Evolutionary conservation across 805 yeast genomes (phyloP), one percentile per base, ranked within the genome.

Genomic region (Candida manassasensis): DNA sequence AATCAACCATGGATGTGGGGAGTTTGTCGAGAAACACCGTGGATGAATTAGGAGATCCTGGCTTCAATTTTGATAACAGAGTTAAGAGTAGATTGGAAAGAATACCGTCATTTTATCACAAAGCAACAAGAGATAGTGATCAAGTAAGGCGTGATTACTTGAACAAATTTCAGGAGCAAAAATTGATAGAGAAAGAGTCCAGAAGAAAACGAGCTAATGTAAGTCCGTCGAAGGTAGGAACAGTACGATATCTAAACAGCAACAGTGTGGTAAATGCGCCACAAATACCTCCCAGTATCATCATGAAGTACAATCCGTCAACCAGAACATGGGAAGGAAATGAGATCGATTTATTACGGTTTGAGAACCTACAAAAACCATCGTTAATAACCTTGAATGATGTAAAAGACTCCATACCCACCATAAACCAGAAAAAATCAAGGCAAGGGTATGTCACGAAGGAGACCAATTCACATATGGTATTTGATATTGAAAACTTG

Each of bases 281-380:
- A 29, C 48, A 34, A 29, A 44, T 27, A 43, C 49, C 50, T 1
- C 47, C 45, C 1, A 52, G 49, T 29, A 40, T 45, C n/a, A 51
- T 44, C 16, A 77, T 81, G 79, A 63, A 60, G 31, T 81, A 65
- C 47, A 78, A 81, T 43, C 70, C 79, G 1, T 54, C 55, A 11
- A 60, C 67, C 32, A 63, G 63, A 44, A 59, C 61, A 29, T 81
- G 86, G 87, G 80, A 75, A 45, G 85, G 85, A 3, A 79, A 80
- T 46, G 82, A 80, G 26, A 69, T 65, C 19, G 84, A 77, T 15
- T 53, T 77, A 32, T 45, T 64, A 21, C 61, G 68, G 27, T 80
- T 80, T 50, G 81, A 79, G 26, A 52, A 36, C 30, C 18, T 51
- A 10, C 54, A 54, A 17, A 63, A 59, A 35, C 73, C 75, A 1